Percentiles rank a stretch among this genome's conserved stretches.
Evolutionary conservation across 1,284 basidiomycete species (phyloP).

Genomic region (Cutaneotrichosporon spelunceum): DNA sequence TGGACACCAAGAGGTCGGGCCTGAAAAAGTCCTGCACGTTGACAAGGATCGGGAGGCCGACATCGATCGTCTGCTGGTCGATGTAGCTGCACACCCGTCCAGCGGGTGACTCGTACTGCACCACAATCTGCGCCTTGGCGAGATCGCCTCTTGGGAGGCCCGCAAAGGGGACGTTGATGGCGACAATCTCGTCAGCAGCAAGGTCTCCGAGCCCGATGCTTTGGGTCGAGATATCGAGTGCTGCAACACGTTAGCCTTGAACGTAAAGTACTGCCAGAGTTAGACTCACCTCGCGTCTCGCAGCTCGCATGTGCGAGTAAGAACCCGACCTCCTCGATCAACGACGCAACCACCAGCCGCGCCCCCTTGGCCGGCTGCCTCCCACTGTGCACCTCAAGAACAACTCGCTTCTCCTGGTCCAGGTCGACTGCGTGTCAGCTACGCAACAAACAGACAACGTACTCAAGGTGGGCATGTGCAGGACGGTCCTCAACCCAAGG

Average conservation of each 20-base stretch:
- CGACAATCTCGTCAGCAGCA: constrained; percentile 11
- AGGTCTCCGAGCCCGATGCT: constrained; percentile 28
- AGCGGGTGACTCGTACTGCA: constrained; percentile 26
- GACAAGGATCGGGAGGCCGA: constrained; percentile 50
- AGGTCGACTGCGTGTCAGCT: constrained; percentile 34
- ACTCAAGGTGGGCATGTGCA: constrained; percentile 43
- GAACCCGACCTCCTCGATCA: constrained; percentile 30
- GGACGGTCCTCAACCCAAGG: constrained; percentile 22
- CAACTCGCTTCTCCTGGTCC: constrained; percentile 35
- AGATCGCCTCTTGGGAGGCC: constrained; percentile 36
- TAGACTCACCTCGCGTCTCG: constrained; percentile 11
- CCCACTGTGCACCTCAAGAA: constrained; percentile 34
- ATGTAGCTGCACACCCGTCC: constrained; percentile 22
- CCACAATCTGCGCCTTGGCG: constrained; percentile 31
- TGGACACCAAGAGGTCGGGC: constrained; percentile 47
- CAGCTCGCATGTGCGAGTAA: constrained; percentile 21
- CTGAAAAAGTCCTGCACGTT: constrained; percentile 54
- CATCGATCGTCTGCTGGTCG: constrained; percentile 37
- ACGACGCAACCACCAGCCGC: constrained; percentile 23
- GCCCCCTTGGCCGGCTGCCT: constrained; percentile 21
- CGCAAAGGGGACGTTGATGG: constrained; percentile 33
- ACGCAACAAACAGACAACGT: constrained; percentile 5
- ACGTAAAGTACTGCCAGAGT: no score
- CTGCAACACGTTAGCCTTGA: not conserved
- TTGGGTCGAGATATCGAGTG: constrained; percentile 10